Percentiles rank a stretch among this genome's conserved stretches.
Conservation (phyloP, 1,284 basidiomycete species). For the Phellopilus nigrolimitatus region DNA sequence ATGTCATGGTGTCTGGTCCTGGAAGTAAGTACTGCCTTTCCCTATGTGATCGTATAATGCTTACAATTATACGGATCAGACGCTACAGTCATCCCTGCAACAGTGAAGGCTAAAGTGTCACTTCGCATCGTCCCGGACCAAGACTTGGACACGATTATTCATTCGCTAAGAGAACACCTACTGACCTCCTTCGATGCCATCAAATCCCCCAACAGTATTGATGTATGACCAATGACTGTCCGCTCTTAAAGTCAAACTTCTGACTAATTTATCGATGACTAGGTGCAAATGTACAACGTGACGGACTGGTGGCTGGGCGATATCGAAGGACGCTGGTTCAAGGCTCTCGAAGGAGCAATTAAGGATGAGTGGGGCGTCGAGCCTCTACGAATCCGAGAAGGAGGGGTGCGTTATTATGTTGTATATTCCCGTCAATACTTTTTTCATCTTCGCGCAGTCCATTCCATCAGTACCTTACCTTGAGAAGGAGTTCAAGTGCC, state of each 20-base stretch:
- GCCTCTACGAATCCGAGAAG: slow-evolving; percentile 89
- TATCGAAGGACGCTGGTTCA: slow-evolving; percentile 78
- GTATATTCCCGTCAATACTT: slow-evolving; percentile 10
- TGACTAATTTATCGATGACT: not conserved
- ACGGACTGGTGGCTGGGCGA: slow-evolving; percentile 97
- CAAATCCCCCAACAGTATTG: slow-evolving; percentile 66
- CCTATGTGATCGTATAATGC: not conserved
- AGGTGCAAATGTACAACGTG: slow-evolving; percentile 78
- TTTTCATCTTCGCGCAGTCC: slow-evolving; percentile 43
- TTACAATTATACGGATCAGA: slow-evolving; percentile 37
- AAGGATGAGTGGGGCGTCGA: slow-evolving; percentile 80
- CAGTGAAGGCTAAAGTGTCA: slow-evolving; percentile 77
- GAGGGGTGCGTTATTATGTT: slow-evolving; percentile 55
- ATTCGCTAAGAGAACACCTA: slow-evolving; percentile 59
- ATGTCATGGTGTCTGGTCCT: slow-evolving; percentile 67
- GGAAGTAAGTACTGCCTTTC: slow-evolving; percentile 46
- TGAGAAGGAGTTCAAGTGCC: slow-evolving; percentile 84
- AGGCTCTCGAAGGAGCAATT: slow-evolving; percentile 76
- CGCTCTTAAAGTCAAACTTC: not conserved
- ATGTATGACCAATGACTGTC: slow-evolving; percentile 40
- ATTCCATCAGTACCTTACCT: slow-evolving; percentile 91
- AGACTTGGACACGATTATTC: slow-evolving; percentile 66
- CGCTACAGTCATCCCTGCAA: slow-evolving; percentile 82
- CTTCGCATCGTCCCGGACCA: slow-evolving; percentile 95
- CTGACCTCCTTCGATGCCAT: slow-evolving; percentile 55